A percentile compares a stretch with the other conserved stretches of the same genome.
These are phyloP conservation scores for Kuraishia molischiana DNA, from an alignment of 805 yeast species.

Conservation along the genomic window DNA sequence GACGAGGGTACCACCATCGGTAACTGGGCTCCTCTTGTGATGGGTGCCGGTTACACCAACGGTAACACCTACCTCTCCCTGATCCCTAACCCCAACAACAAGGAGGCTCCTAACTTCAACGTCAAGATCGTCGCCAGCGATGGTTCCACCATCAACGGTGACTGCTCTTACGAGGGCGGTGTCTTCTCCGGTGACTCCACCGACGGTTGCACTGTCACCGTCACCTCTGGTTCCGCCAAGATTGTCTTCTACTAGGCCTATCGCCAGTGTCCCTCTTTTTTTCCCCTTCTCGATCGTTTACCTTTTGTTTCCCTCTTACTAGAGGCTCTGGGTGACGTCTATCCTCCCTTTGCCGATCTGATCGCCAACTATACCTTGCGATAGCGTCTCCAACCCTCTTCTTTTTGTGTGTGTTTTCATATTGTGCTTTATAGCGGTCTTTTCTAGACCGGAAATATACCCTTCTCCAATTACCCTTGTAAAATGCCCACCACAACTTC, in stretches of 20 bases:
- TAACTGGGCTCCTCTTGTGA: conserved; percentile 96
- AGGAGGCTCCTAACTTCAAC: conserved; percentile 43
- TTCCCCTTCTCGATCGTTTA: background rate
- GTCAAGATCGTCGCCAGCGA: conserved; percentile 32
- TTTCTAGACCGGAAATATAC: too few species aligned
- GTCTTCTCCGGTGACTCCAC: conserved; percentile 42
- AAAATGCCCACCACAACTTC: too few species aligned
- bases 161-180: conserved; percentile 33
- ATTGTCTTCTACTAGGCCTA: conserved; percentile 17
- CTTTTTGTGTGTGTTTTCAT: background rate
- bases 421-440: background rate
- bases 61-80: conserved; percentile 77
- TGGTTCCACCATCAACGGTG: conserved; percentile 26
- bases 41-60: conserved; percentile 81
- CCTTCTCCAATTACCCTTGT: too few species aligned
- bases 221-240: conserved; percentile 23
- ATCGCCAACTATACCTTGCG: too few species aligned
- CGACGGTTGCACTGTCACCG: conserved; percentile 73
- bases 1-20: conserved; percentile 69
- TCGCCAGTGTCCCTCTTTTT: background rate
- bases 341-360: too few species aligned
- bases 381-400: too few species aligned
- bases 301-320: too few species aligned
- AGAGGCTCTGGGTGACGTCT: too few species aligned
- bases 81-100: conserved; percentile 93